Evolutionary conservation across 2,329 filamentous ascomycete genomes (phyloP), one percentile per base, ranked within the genome.

Genomic region (Aureobasidium sp.): DNA sequence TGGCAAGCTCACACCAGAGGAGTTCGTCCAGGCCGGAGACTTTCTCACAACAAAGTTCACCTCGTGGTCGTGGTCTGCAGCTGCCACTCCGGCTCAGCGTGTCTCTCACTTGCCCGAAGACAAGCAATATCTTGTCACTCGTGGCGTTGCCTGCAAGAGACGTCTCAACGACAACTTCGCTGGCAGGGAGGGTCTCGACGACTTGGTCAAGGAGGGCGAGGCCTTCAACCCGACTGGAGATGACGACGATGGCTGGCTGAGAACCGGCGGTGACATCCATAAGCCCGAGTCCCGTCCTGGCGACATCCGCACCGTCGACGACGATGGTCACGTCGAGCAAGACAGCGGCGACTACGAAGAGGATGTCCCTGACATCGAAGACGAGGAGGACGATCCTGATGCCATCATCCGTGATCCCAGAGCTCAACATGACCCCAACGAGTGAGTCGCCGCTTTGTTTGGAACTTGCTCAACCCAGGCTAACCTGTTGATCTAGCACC

Each of bases 1-100:
- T 5, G 94, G 94, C 67, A 90, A 97, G 79, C 94, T 99, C 77
- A 97, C 93, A 0, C 93, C 93, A 20, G 93, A 97, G 72, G 94
- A 99, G 81, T 99, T 99, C 76, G 82, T 97, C 56, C 88, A 89
- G 4, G 94, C 94, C 3, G 94, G 94, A 69, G 94, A 99, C 79
- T 99, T 97, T 75, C 86, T 99, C 41, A 92, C 96, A 71, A 96
- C 95, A 86, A 97, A 97, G 80, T 99, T 99, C 78, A 94, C 93
- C 9, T 96, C 93, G 63, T 99, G 94, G 94, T 89, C 90, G 55
- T 99, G 94, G 94, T 87, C 89, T 67, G 90, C 94, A 70, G 92
- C 93, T 67, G 89, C 93, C 61, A 85, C 87, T n/a, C 84, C 87
- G 1, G 82, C 84, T 65, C 90, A 91, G 74, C 88, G 91, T 66